Base-by-base conservation (phyloP, 495 filamentous ascomycete genomes). In the Aspergillus hancockii region DNA sequence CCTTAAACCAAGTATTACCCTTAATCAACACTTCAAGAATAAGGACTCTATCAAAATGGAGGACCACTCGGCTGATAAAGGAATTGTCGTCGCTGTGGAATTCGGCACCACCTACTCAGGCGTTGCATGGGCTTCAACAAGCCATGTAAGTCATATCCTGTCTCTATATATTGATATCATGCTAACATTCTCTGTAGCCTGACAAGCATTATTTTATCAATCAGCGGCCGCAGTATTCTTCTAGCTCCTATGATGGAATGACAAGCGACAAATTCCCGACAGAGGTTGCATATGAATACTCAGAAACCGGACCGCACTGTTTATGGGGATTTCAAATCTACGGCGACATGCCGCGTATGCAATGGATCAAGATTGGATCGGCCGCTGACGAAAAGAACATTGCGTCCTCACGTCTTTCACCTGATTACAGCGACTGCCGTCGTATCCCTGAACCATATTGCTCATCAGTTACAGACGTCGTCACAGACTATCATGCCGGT, bases 401-500 rank as follows among this genome's bases (percentile, higher is more conserved):
- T n/a, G 40, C 61, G 2, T 51, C 56, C 22, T 66, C 61, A 12
- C 63, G 55, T 40, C 51, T 71, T 49, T 60, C 46, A 22, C 40
- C 36, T 59, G 66, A 32, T 38, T 63, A 40, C 18, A 52, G 13
- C 32, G 51, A 47, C 45, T 57, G n/a, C 52, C 64, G 10, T 50
- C 58, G 32, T 45, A 43, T 45, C 82, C 80, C 66, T 80, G 82
- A 13, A 5, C 52, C 47, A 19, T 19, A 58, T 38, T 49, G 54
- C 63, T 84, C 84, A 63, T 84, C 79, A 1, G 79, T 84, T 7
- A 77, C 84, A 10, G 83, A 86, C 60, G 81, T 85, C 28, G 81
- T 85, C 12, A 84, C 81, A 53, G 88, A 91, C 65, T 90, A 88
- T 63, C 78, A 90, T 85, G 83, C 1, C 63, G 83, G 1, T 65